phyloP scores from a whole-genome alignment of 768 basidiomycete genomes.

The Boletus pseudopeckii region DNA sequence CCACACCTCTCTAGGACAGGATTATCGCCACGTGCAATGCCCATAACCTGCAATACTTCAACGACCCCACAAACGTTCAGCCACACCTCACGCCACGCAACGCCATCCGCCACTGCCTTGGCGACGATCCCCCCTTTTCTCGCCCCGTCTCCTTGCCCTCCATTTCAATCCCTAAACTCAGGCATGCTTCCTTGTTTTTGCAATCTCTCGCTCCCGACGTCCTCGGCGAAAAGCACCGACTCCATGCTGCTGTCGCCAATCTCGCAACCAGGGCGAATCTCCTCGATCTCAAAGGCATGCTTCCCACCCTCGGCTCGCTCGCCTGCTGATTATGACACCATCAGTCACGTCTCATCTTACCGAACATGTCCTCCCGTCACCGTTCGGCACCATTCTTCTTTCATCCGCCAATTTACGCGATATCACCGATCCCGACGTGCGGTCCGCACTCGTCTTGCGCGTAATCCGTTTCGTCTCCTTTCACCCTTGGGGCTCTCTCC shows the following conservation, averaged over 20 bases:
- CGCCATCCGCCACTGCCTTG: conserved; percentile 54
- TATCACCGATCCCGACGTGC: conserved; percentile 35
- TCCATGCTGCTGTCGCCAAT: conserved; percentile 36
- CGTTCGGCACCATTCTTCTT: conserved; percentile 48
- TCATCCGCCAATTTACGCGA: conserved; percentile 34
- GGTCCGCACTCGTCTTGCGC: conserved; percentile 45
- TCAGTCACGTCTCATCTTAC: conserved; percentile 44
- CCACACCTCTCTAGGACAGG: conserved; percentile 51
- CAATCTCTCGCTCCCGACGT: conserved; percentile 33
- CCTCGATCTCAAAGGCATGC: conserved; percentile 46
- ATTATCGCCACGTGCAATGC: conserved; percentile 76
- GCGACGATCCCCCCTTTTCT: conserved; percentile 13
- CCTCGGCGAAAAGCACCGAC: conserved; percentile 32
- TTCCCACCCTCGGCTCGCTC: neutral
- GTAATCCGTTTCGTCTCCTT: conserved; percentile 70
- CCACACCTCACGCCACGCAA: conserved; percentile 71
- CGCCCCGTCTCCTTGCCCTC: conserved; percentile 20
- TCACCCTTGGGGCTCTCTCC: conserved; percentile 70
- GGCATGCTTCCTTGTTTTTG: conserved; percentile 28
- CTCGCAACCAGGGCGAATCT: conserved; percentile 38
- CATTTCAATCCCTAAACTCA: conserved; percentile 33
- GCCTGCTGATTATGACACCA: conserved; percentile 5
- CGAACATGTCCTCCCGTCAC: conserved; percentile 39
- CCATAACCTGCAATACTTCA: conserved; percentile 56
- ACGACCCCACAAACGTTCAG: conserved; percentile 72